phyloP scores from a whole-genome alignment of 495 filamentous ascomycete genomes.

The Thermochaetoides thermophila region DNA sequence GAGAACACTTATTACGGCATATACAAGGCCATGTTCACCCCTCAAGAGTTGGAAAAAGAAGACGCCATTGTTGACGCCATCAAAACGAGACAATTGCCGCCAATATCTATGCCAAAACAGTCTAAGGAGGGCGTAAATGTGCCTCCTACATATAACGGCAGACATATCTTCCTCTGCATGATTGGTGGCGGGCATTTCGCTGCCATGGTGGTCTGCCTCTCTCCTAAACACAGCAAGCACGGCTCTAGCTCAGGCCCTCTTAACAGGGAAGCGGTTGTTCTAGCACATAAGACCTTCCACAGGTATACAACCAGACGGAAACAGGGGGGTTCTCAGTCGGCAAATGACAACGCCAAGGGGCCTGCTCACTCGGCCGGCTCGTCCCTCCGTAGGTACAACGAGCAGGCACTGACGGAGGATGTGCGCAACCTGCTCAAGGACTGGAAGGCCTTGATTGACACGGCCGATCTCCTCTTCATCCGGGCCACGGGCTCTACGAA shows the following conservation, averaged over 20 bases:
- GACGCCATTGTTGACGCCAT: constrained; percentile 47
- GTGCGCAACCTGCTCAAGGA: constrained; percentile 61
- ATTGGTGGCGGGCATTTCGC: constrained; percentile 96
- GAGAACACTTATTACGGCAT: constrained; percentile 67
- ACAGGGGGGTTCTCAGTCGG: constrained; percentile 86
- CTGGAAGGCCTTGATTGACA: constrained; percentile 75
- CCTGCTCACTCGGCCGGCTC: constrained; percentile 89
- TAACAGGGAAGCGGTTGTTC: constrained; percentile 66
- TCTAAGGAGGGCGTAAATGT: constrained; percentile 34
- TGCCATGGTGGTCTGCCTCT: constrained; percentile 82
- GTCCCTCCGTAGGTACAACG: constrained; percentile 81
- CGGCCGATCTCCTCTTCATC: constrained; percentile 69
- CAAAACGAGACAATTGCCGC: constrained; percentile 57
- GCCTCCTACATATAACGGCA: constrained; percentile 39
- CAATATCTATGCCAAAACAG: constrained; percentile 39
- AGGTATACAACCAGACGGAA: constrained; percentile 91
- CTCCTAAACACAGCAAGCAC: constrained; percentile 61
- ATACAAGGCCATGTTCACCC: constrained; percentile 70
- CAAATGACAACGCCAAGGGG: constrained; percentile 82
- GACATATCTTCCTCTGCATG: constrained; percentile 94
- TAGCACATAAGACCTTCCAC: constrained; percentile 96
- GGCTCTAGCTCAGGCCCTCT: constrained; percentile 44
- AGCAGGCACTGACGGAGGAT: constrained; percentile 71
- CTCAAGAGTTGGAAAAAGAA: constrained; percentile 50
- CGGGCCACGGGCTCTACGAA: constrained; percentile 80